Percentiles rank a stretch among this genome's conserved stretches.
phyloP scores from a whole-genome alignment of 2,329 filamentous ascomycete genomes.

The Pseudogymnoascus sp. region DNA sequence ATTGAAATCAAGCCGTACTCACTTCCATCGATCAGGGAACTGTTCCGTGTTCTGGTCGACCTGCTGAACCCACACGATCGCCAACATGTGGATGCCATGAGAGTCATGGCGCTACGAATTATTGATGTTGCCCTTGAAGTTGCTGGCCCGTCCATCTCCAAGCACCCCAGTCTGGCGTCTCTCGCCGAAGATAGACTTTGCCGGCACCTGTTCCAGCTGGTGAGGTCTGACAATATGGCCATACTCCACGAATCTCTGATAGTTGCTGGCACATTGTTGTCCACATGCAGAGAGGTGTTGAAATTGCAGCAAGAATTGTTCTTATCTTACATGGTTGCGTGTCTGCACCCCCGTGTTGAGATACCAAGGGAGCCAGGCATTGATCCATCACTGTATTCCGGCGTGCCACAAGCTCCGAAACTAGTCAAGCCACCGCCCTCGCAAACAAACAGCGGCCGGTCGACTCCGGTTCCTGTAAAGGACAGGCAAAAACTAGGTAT shows the following conservation, averaged over 20 bases:
- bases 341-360: constrained; percentile 85
- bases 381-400: constrained; percentile 83
- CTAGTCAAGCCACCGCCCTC: constrained; percentile 71
- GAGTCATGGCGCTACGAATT: constrained; percentile 93
- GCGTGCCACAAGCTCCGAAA: constrained; percentile 85
- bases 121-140: constrained; percentile 97
- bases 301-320: constrained; percentile 97
- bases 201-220: constrained; percentile 89
- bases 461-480: constrained; percentile 84
- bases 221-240: constrained; percentile 91
- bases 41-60: constrained; percentile 89
- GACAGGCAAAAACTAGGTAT: constrained; percentile 88
- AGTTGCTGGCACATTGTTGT: constrained; percentile 81
- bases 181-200: constrained; percentile 91
- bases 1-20: constrained; percentile 76
- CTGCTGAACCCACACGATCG: constrained; percentile 88
- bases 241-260: constrained; percentile 88
- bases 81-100: constrained; percentile 88
- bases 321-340: constrained; percentile 86
- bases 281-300: constrained; percentile 81
- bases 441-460: constrained; percentile 67
- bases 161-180: constrained; percentile 77
- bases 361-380: constrained; percentile 88
- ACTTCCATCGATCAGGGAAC: constrained; percentile 83
- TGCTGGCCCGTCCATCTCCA: constrained; percentile 86